These are phyloP conservation scores for Zygoascus ofunaensis DNA, from an alignment of 805 yeast genomes.

Conservation along the genomic window DNA sequence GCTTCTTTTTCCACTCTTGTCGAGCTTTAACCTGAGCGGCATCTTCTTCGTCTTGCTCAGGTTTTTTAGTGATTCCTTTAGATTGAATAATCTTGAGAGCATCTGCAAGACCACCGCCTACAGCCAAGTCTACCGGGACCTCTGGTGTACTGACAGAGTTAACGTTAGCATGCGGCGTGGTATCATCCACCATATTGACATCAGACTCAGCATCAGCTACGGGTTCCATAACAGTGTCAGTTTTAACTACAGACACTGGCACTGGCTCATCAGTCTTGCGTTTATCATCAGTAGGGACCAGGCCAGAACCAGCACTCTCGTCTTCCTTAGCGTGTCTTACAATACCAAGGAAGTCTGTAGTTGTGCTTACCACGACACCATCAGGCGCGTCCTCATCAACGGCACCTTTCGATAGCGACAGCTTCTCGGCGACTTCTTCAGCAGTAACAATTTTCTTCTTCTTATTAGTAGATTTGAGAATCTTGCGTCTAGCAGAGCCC, in stretches of 20 bases:
- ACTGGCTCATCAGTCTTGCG: slow-evolving; percentile 10
- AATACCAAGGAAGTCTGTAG: slow-evolving; percentile 32
- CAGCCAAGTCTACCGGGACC: slow-evolving; percentile 14
- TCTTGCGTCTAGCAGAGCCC: slow-evolving; percentile 23
- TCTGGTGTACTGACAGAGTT: too few species aligned
- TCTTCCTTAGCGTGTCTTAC: slow-evolving; percentile 12
- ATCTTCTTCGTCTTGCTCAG: slow-evolving; percentile 17
- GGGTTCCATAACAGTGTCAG: not conserved
- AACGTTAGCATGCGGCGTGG: too few species aligned
- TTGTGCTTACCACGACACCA: slow-evolving; percentile 35
- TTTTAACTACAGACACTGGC: slow-evolving; percentile 3
- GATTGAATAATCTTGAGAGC: slow-evolving; percentile 29
- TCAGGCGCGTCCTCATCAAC: slow-evolving; percentile 19
- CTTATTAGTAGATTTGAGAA: slow-evolving; percentile 20
- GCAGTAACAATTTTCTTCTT: slow-evolving; percentile 16
- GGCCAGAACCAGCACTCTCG: too few species aligned
- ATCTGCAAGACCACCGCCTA: slow-evolving; percentile 31
- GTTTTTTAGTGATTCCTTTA: slow-evolving; percentile 23
- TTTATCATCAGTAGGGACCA: slow-evolving; percentile 8
- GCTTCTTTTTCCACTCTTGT: slow-evolving; percentile 17
- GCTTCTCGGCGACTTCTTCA: slow-evolving; percentile 31
- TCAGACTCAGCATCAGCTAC: not conserved
- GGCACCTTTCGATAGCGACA: slow-evolving; percentile 24
- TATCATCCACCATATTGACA: not conserved
- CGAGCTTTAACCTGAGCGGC: slow-evolving; percentile 15